Base-by-base conservation (phyloP, 2,329 filamentous ascomycete genomes). In the Colletotrichum brevisporum region DNA sequence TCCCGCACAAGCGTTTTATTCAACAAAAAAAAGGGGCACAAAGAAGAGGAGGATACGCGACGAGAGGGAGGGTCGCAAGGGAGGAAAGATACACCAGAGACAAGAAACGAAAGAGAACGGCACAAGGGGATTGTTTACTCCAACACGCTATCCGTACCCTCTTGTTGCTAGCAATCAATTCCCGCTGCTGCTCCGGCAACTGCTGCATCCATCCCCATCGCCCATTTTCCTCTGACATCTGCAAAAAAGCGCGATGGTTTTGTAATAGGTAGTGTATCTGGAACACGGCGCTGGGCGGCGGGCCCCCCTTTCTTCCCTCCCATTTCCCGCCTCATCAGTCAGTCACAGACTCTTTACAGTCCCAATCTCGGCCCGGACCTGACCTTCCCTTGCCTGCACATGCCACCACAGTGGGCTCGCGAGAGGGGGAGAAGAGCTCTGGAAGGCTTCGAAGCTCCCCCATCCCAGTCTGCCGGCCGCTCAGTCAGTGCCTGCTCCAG, bases 141-240 rank as follows among this genome's bases (percentile, higher is more conserved):
- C 9, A 15, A 6, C 12, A 10, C 6, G 15, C 36, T 10, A 24
- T 24, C 21, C 21, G 21, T 3, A 31, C 27, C 36, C 39, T 1
- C 36, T 21, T 24, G 41, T 56, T 51, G 58, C 51, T 50, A 54
- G 21, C 21, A 24, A 50, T n/a, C 24, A 26, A 48, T 54, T 13
- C 48, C 41, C 54, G 66, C 66, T 65, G 61, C 55, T 65, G 61
- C 55, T 69, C 47, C 26, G 50, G 65, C 61, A 68, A 64, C 61
- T 43, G 52, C n/a, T 43, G 41, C 31, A 36, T 36, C 31, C 10
- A 36, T 36, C 31, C 31, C 31, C 31, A 36, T 36, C 31, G 31
- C 31, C 31, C 31, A 10, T 36, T 10, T 43, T 13, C 41, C 13
- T 43, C 41, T n/a, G 21, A 43, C 41, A 24, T 8, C 5, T n/a